These are phyloP conservation scores for Isabelozyma rhagii DNA, from an alignment of 805 yeast genomes.

Conservation along the genomic window DNA sequence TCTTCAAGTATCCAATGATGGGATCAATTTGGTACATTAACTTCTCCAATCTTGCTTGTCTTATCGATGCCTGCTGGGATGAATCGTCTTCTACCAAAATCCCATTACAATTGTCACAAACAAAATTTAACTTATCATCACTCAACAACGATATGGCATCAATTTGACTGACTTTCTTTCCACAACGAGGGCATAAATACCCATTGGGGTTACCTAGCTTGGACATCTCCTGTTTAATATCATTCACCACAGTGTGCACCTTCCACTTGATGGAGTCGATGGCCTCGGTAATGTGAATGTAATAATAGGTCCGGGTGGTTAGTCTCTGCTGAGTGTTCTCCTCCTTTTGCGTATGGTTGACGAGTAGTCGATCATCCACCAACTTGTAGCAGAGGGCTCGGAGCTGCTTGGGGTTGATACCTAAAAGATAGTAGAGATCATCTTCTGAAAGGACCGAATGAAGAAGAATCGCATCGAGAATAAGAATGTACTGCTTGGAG, in stretches of 20 bases:
- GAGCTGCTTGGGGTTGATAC: slow-evolving; percentile 82
- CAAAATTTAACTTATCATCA: slow-evolving; percentile 74
- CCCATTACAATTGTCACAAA: slow-evolving; percentile 82
- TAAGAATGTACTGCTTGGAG: slow-evolving; percentile 74
- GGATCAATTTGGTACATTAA: slow-evolving; percentile 91
- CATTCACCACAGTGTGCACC: slow-evolving; percentile 78
- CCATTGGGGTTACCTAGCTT: slow-evolving; percentile 91
- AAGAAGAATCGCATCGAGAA: slow-evolving; percentile 80
- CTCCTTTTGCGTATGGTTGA: slow-evolving; percentile 64
- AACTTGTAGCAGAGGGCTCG: slow-evolving; percentile 77
- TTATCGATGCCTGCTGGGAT: slow-evolving; percentile 72
- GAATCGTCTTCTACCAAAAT: slow-evolving; percentile 84
- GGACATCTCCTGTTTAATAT: slow-evolving; percentile 76
- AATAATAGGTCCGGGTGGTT: slow-evolving; percentile 76
- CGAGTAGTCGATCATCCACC: slow-evolving; percentile 78
- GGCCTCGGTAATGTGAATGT: slow-evolving; percentile 86
- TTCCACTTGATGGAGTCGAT: slow-evolving; percentile 97
- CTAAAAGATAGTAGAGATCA: slow-evolving; percentile 76
- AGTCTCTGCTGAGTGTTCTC: slow-evolving; percentile 57
- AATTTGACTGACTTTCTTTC: slow-evolving; percentile 73
- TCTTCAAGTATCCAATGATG: slow-evolving; percentile 72
- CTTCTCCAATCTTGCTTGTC: slow-evolving; percentile 76
- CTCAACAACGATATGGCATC: slow-evolving; percentile 83
- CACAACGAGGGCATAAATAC: slow-evolving; percentile 84
- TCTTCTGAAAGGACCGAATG: slow-evolving; percentile 93